Conservation (phyloP, 352 stramenopile genomes). For the Globisporangium rhizosaccharum region DNA sequence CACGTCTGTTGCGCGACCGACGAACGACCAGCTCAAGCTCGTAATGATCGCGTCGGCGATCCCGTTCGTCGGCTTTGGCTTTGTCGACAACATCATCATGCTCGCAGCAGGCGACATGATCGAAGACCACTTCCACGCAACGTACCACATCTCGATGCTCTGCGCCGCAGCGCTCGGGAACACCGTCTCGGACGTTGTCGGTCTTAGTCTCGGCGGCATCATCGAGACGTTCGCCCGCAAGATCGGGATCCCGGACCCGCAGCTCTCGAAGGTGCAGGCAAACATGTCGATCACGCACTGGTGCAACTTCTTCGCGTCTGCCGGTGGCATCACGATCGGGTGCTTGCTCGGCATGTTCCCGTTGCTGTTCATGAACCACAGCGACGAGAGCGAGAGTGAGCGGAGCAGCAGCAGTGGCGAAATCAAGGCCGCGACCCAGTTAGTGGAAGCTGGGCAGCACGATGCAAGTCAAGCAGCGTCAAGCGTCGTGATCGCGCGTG, state of each 20-base stretch:
- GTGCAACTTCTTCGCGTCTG: slow-evolving; percentile 73
- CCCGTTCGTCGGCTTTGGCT: slow-evolving; percentile 79
- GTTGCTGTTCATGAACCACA: slow-evolving; percentile 83
- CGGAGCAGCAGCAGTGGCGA: slow-evolving; percentile 18
- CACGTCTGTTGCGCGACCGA: slow-evolving; percentile 35
- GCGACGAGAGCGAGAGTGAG: slow-evolving; percentile 39
- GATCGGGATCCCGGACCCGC: slow-evolving; percentile 59
- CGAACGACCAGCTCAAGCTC: slow-evolving; percentile 59
- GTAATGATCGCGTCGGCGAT: slow-evolving; percentile 77
- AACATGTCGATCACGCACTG: slow-evolving; percentile 71
- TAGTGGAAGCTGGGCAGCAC: slow-evolving; percentile 4
- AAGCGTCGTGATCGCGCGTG: slow-evolving; percentile 19
- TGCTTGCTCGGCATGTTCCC: slow-evolving; percentile 90
- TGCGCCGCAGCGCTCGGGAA: slow-evolving; percentile 93
- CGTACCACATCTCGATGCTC: slow-evolving; percentile 94
- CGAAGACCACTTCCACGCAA: slow-evolving; percentile 91
- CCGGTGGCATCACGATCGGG: slow-evolving; percentile 79
- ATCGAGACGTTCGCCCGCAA: slow-evolving; percentile 81
- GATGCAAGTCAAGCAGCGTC: not conserved
- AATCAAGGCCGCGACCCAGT: not conserved
- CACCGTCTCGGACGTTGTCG: slow-evolving; percentile 91
- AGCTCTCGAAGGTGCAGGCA: slow-evolving; percentile 72
- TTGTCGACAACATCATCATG: slow-evolving; percentile 87
- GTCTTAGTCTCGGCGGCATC: slow-evolving; percentile 90
- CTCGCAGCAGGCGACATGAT: slow-evolving; percentile 92